Evolutionary conservation across 371 early-diverging fungal genomes (phyloP).

Genomic region (Racocetra persica): DNA sequence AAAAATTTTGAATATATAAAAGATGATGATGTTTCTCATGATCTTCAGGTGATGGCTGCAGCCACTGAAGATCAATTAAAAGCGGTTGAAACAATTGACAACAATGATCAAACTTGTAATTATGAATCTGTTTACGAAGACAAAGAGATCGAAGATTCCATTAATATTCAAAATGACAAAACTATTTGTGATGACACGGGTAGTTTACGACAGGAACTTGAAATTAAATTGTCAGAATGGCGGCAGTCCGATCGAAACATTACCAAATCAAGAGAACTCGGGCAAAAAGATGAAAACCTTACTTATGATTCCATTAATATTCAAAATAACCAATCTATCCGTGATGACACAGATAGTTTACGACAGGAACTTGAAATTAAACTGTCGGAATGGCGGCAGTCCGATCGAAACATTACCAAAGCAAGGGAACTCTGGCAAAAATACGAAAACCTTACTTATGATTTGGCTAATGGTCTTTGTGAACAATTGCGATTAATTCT

Average conservation of each 20-base stretch:
- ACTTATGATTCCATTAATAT: slow-evolving; percentile 90
- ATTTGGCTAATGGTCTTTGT: slow-evolving; percentile 88
- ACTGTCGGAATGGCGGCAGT: slow-evolving; percentile 64
- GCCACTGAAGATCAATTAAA: slow-evolving; percentile 80
- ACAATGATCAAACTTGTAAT: slow-evolving; percentile 60
- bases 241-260: slow-evolving; percentile 66
- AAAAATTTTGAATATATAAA: slow-evolving; percentile 78
- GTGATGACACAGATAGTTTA: no score
- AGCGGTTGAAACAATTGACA: slow-evolving; percentile 61
- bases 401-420: slow-evolving; percentile 64
- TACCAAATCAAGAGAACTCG: slow-evolving; percentile 77
- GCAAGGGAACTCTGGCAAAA: slow-evolving; percentile 88
- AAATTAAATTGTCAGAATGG: slow-evolving; percentile 62
- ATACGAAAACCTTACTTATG: slow-evolving; percentile 88
- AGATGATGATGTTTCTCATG: slow-evolving; percentile 77
- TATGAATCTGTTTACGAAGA: slow-evolving; percentile 62
- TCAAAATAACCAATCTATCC: no score
- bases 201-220: slow-evolving; percentile 66
- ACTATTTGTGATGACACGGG: slow-evolving; percentile 56
- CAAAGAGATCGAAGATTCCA: slow-evolving; percentile 61
- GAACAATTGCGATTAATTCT: slow-evolving; percentile 97
- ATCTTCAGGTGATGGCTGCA: slow-evolving; percentile 78
- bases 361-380: slow-evolving; percentile 66
- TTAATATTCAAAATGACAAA: slow-evolving; percentile 57
- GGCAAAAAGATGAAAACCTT: slow-evolving; percentile 88